phyloP scores from a whole-genome alignment of 176 grass and related monocot genomes.

The Musa beccarii region DNA sequence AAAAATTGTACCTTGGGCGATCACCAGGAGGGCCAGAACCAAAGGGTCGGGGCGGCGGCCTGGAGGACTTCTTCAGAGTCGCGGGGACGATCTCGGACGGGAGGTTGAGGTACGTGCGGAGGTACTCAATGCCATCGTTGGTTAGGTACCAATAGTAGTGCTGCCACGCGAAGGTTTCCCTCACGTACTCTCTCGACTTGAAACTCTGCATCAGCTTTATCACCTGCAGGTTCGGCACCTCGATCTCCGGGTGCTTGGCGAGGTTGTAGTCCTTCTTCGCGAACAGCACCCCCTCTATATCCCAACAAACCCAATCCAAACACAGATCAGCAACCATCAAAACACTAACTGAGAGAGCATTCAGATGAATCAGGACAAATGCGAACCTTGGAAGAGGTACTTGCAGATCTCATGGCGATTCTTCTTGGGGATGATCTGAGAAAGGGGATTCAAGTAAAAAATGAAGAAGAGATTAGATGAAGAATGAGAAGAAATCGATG shows the following conservation, averaged over 20 bases:
- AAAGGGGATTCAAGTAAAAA: neutral
- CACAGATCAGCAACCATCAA: neutral
- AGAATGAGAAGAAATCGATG: neutral
- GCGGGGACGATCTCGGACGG: slow-evolving; percentile 89
- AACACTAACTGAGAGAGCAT: neutral
- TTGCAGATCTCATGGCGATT: slow-evolving; percentile 96
- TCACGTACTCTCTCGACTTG: slow-evolving; percentile 95
- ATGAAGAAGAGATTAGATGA: neutral
- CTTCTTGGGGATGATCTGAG: slow-evolving; percentile 94
- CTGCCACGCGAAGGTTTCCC: slow-evolving; percentile 92
- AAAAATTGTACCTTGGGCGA: slow-evolving; percentile 51
- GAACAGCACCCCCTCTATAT: slow-evolving; percentile 76
- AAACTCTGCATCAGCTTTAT: slow-evolving; percentile 99
- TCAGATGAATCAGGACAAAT: neutral
- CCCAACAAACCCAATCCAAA: neutral
- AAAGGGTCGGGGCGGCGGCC: slow-evolving; percentile 54
- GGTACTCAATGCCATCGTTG: slow-evolving; percentile 86
- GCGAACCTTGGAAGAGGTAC: slow-evolving; percentile 84
- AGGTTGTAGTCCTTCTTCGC: slow-evolving; percentile 95
- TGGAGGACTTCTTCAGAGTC: slow-evolving; percentile 81
- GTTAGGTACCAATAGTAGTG: slow-evolving; percentile 98
- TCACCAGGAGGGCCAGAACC: slow-evolving; percentile 72
- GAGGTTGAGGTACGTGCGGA: slow-evolving; percentile 75
- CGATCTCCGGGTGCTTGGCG: slow-evolving; percentile 75
- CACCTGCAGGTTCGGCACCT: slow-evolving; percentile 84